These are phyloP conservation scores for Phytopythium litorale DNA, from an alignment of 352 stramenopile genomes.

Conservation along the genomic window DNA sequence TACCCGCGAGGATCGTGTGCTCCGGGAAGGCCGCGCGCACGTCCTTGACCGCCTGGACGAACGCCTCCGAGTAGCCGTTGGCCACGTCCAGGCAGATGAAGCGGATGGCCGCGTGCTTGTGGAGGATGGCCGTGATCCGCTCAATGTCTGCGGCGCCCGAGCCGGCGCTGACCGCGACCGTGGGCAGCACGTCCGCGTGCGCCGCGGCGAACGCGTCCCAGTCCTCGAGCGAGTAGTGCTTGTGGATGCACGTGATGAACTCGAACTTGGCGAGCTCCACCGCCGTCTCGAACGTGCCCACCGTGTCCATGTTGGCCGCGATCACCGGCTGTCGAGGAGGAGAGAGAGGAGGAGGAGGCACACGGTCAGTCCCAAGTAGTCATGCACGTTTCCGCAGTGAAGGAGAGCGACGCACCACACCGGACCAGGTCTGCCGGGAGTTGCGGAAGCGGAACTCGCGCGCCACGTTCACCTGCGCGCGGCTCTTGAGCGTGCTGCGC, in stretches of 20 bases:
- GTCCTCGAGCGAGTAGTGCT: slow-evolving; percentile 83
- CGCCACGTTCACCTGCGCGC: slow-evolving; percentile 75
- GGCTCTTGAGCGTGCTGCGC: slow-evolving; percentile 88
- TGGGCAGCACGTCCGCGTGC: slow-evolving; percentile 56
- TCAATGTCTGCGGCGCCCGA: slow-evolving; percentile 68
- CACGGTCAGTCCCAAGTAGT: background rate
- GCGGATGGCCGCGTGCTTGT: slow-evolving; percentile 50
- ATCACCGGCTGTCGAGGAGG: slow-evolving; percentile 62
- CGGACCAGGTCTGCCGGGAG: slow-evolving; percentile 69
- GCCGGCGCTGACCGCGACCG: slow-evolving; percentile 75
- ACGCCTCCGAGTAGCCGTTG: slow-evolving; percentile 87
- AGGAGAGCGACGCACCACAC: slow-evolving; percentile 35
- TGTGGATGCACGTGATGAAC: slow-evolving; percentile 90
- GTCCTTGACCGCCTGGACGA: slow-evolving; percentile 75
- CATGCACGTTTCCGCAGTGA: background rate
- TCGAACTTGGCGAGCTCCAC: slow-evolving; percentile 69
- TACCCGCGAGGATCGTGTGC: slow-evolving; percentile 90
- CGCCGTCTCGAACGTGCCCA: slow-evolving; percentile 90
- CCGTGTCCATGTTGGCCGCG: slow-evolving; percentile 91
- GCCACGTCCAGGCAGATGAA: slow-evolving; percentile 91
- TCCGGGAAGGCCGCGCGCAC: slow-evolving; percentile 52
- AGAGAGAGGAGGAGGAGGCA: background rate
- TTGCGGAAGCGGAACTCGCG: slow-evolving; percentile 75
- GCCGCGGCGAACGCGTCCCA: slow-evolving; percentile 52
- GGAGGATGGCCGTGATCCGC: slow-evolving; percentile 61